Evolutionary conservation across 352 stramenopile genomes (phyloP).

Genomic region (Phytophthora boehmeriae): DNA sequence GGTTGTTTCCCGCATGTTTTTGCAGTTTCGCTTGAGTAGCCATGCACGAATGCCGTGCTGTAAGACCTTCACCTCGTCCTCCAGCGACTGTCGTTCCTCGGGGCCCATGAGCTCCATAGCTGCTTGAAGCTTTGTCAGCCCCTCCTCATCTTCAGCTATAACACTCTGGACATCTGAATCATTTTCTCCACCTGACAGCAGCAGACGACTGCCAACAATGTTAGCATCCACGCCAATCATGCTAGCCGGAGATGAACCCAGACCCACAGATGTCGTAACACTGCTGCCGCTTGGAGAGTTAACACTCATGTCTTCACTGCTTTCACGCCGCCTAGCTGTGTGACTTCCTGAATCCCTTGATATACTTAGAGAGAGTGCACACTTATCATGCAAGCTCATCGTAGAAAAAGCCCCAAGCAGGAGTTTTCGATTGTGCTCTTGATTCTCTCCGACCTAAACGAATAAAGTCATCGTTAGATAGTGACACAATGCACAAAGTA

Average conservation of each 20-base stretch:
- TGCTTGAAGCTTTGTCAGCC: conserved; percentile 74
- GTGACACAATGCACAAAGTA: conserved; percentile 2
- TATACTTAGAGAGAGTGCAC: conserved; percentile 80
- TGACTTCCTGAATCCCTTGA: conserved; percentile 54
- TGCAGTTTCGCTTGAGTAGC: conserved; percentile 89
- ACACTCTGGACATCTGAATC: conserved; percentile 85
- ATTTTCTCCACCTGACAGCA: conserved; percentile 47
- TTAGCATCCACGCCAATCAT: conserved; percentile 34
- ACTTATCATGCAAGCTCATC: conserved; percentile 91
- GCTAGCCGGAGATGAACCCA: conserved; percentile 28
- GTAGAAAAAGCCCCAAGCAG: conserved; percentile 85
- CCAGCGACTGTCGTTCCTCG: conserved; percentile 82
- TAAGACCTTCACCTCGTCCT: conserved; percentile 88
- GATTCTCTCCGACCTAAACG: conserved; percentile 70
- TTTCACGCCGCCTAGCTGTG: conserved; percentile 49
- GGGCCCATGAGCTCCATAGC: conserved; percentile 88
- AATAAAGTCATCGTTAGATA: conserved; percentile 1
- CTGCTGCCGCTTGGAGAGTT: conserved; percentile 30
- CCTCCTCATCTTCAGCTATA: conserved; percentile 81
- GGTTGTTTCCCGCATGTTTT: conserved; percentile 88
- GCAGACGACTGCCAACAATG: conserved; percentile 25
- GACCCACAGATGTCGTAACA: conserved; percentile 29
- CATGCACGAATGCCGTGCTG: conserved; percentile 88
- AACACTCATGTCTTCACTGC: conserved; percentile 53
- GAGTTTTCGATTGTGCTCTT: conserved; percentile 86